Evolutionary conservation across 345 rosid genomes (phyloP), one percentile per base, ranked within the genome.

Genomic region (Noccaea bulbosa): DNA sequence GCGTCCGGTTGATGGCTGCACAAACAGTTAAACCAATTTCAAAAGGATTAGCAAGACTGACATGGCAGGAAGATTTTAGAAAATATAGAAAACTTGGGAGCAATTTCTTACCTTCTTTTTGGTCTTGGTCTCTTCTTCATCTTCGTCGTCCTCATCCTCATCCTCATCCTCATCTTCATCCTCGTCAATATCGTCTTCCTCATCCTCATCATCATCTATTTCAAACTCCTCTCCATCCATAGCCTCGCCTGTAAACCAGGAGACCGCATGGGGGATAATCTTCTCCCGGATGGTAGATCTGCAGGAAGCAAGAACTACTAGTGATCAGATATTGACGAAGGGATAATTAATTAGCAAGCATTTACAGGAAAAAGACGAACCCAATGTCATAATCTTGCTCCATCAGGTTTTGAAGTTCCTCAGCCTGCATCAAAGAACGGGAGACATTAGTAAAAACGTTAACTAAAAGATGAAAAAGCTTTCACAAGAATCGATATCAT

Each of bases 191-290:
- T 72, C 84, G 0, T 83, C 89, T 0, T 80, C 83, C 0, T 82
- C 90, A 0, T 80, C 83, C 0, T 82, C 90, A 0, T 80, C 90
- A 0, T 82, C 89, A 2, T 78, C 92, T 6, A 76, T 20, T 1
- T 80, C 86, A 11, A 85, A 71, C 22, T 83, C 93, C 35, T 82
- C 88, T 2, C 72, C 96, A 34, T 78, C 80, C 37, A 85, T 62
- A 46, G 97, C 97, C 80, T 93, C 98, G 8, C 97, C 98, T 0
- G 94, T 93, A 62, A 71, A 93, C 97, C 97, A 93, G 47, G 92
- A 88, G 17, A 93, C 92, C 17, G 98, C 97, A 77, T 81, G 96
- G 4, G 98, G 91, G 35, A 90, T 87, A 55, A 93, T 86, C 82
- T 87, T 87, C 66, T 88, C 93, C 61, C 84, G 82, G 45, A 93